Conservation (phyloP, 257 asterid genomes). For the Rhazya stricta region DNA sequence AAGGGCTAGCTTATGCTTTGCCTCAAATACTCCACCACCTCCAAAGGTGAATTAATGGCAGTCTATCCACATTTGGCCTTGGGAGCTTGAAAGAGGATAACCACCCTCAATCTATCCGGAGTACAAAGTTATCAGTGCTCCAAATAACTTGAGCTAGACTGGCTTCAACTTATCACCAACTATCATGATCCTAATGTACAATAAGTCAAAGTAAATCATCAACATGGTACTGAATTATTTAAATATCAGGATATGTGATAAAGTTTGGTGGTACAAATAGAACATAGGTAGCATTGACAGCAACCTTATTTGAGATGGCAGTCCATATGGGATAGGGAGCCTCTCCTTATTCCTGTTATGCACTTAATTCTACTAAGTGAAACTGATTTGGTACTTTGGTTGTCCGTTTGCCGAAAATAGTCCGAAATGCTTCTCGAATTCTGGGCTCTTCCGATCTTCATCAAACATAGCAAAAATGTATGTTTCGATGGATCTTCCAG, state of each 20-base stretch:
- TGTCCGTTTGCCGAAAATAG: slow-evolving; percentile 17
- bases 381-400: slow-evolving; percentile 20
- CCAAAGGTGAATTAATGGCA: no score
- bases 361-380: slow-evolving; percentile 3
- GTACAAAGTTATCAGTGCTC: not conserved
- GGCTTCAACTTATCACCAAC: not conserved
- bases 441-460: slow-evolving; percentile 22
- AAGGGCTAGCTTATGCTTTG: no score
- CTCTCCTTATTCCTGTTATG: not conserved
- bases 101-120: not conserved
- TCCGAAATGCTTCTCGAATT: slow-evolving; percentile 25
- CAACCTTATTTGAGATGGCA: slow-evolving; percentile 4
- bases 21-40: no score
- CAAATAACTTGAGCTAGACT: not conserved
- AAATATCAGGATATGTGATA: not conserved
- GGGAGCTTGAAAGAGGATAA: no score
- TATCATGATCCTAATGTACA: not conserved
- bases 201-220: not conserved
- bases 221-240: not conserved
- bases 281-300: not conserved
- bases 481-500: slow-evolving; percentile 21
- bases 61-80: no score
- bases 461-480: slow-evolving; percentile 31
- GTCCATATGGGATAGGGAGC: not conserved
- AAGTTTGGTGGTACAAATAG: not conserved